Evolutionary conservation across 164 flowering plant genomes (phyloP).

Genomic region (Umbilicus rupestris): DNA sequence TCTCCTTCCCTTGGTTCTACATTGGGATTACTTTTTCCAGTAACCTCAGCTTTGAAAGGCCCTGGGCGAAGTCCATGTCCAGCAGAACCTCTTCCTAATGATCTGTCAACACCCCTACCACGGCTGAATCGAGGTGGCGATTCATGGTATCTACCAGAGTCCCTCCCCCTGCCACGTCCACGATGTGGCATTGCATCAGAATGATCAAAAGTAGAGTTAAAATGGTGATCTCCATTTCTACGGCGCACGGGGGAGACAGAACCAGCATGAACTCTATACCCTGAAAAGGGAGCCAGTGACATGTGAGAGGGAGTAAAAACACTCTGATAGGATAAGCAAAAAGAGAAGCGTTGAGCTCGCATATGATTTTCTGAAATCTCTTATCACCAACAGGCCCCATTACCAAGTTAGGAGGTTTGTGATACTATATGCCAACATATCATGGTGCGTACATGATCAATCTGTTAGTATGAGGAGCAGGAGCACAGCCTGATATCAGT

Average conservation of each 20-base stretch:
- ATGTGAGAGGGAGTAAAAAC: slow-evolving; percentile 18
- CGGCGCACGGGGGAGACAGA: slow-evolving; percentile 70
- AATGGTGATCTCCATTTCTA: slow-evolving; percentile 47
- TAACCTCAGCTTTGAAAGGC: slow-evolving; percentile 42
- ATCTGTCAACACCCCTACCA: slow-evolving; percentile 57
- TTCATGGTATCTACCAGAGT: slow-evolving; percentile 56
- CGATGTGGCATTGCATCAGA: slow-evolving; percentile 36
- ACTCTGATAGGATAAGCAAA: slow-evolving; percentile 1
- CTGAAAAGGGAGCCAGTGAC: slow-evolving; percentile 52
- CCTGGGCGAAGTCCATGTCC: slow-evolving; percentile 44
- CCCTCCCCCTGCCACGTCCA: slow-evolving; percentile 58
- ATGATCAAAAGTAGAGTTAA: slow-evolving; percentile 44
- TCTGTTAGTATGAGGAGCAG: neutral
- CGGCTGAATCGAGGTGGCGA: slow-evolving; percentile 61
- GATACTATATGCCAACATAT: neutral
- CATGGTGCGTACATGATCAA: neutral
- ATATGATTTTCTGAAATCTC: slow-evolving; percentile 11
- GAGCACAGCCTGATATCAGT: neutral
- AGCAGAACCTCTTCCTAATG: slow-evolving; percentile 47
- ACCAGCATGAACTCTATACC: slow-evolving; percentile 70
- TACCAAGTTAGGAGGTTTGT: neutral
- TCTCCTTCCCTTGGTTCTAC: slow-evolving; percentile 92
- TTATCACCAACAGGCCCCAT: slow-evolving; percentile 1
- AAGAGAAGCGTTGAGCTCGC: neutral
- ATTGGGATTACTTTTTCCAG: slow-evolving; percentile 65